phyloP scores from a whole-genome alignment of 2,329 filamentous ascomycete species.

The Exophiala mesophila region DNA sequence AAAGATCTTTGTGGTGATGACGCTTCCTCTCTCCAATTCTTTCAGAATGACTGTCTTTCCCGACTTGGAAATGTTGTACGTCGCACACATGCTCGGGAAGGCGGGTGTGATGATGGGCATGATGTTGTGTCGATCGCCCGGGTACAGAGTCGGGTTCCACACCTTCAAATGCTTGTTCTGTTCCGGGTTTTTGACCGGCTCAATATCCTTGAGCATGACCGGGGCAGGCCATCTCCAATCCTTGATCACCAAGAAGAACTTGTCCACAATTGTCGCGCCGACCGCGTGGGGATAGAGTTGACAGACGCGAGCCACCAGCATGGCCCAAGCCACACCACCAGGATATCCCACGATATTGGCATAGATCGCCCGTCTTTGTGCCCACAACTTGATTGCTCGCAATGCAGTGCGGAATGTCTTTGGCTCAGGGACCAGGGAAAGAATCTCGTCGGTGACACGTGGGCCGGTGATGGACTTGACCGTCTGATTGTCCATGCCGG shows the following conservation, averaged over 20 bases:
- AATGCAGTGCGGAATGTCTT: conserved; percentile 86
- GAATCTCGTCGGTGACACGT: conserved; percentile 86
- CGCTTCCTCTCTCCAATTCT: conserved; percentile 72
- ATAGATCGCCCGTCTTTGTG: conserved; percentile 84
- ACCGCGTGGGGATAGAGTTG: conserved; percentile 93
- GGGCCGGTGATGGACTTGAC: conserved; percentile 90
- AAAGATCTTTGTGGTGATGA: conserved; percentile 76
- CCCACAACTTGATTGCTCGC: conserved; percentile 93
- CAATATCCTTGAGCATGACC: conserved; percentile 83
- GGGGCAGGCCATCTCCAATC: conserved; percentile 93
- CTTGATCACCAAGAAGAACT: conserved; percentile 89
- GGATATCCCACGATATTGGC: conserved; percentile 96
- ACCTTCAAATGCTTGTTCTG: conserved; percentile 49
- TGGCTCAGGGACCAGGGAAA: conserved; percentile 80
- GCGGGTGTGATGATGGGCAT: conserved; percentile 99
- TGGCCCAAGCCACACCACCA: conserved; percentile 95
- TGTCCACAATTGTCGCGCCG: conserved; percentile 79
- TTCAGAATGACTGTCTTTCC: conserved; percentile 78
- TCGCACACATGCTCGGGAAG: conserved; percentile 96
- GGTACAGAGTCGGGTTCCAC: conserved; percentile 88
- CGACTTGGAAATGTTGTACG: conserved; percentile 85
- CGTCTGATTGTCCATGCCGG: conserved; percentile 80
- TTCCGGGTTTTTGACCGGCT: conserved; percentile 73
- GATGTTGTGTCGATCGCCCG: conserved; percentile 74
- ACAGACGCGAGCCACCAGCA: conserved; percentile 92